Base-by-base conservation (phyloP, 352 stramenopile species). In the Phytophthora fragariaefolia region DNA sequence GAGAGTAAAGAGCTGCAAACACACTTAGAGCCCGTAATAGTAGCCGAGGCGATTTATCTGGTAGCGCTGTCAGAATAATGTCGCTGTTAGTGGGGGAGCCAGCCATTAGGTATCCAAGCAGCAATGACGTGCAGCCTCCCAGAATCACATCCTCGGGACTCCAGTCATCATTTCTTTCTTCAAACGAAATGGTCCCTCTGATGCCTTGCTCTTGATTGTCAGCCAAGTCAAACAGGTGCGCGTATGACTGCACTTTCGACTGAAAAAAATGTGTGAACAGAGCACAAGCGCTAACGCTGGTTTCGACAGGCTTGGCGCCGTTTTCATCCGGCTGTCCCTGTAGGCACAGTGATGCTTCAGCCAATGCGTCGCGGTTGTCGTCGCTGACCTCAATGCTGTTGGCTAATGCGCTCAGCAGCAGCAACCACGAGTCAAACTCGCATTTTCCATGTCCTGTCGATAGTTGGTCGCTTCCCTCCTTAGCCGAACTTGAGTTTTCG, bases 61-160 rank as follows among this genome's bases (percentile, higher is more conserved):
- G 87, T 5, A 95, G 50, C 4, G 49, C 56, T 0, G 49, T 58
- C 13, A 93, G 54, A 45, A 93, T 74, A 3, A 28, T 40, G 18
- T 53, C 36, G 27, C 68, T 70, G 49, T 88, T 87, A 9, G 27
- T 49, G 0, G 57, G 45, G 2, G 81, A 89, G 9, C 72, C 58
- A 27, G 82, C 82, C 79, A 93, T 91, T 58, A 95, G 47, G 55
- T 82, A 93, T 17, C 87, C 87, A 1, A 95, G 71, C 34, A 95
- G 40, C 17, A 95, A 61, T 3, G 85, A 90, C 1, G 60, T 73
- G 26, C 82, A 92, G 0, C 87, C 87, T 47, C 83, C 77, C 9
- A 95, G 76, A 54, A 95, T 80, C 18, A 93, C 77, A 45, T 93
- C 85, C 58, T 95, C 85, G 5, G 87, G 83, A 13, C 80, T 72